Evolutionary conservation across 1,139 yeast genomes (phyloP).

Genomic region (Kodamaea fungicola): DNA sequence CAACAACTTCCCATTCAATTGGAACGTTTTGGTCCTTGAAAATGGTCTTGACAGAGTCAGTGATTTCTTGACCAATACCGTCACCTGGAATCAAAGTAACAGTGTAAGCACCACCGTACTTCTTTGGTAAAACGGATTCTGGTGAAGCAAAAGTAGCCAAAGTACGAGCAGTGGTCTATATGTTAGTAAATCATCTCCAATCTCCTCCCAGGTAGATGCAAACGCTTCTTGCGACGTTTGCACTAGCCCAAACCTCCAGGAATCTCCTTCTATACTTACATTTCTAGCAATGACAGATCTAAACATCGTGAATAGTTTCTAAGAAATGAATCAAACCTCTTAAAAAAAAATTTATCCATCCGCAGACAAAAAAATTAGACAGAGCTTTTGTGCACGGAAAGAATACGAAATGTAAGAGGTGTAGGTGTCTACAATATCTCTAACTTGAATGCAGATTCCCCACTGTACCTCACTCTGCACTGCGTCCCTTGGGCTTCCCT

Average conservation of each 20-base stretch:
- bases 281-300: slow-evolving; percentile 25
- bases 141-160: slow-evolving; percentile 52
- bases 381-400: neutral
- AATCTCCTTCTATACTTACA: slow-evolving; percentile 17
- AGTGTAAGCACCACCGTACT: slow-evolving; percentile 91
- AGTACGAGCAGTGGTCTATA: slow-evolving; percentile 36
- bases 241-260: no score
- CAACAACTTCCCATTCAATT: slow-evolving; percentile 90
- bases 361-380: slow-evolving; percentile 3
- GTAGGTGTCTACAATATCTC: no score
- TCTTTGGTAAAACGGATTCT: slow-evolving; percentile 74
- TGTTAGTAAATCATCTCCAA: slow-evolving; percentile 10
- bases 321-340: slow-evolving; percentile 7
- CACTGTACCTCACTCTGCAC: no score
- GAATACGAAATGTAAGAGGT: no score
- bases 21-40: slow-evolving; percentile 86
- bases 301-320: slow-evolving; percentile 17
- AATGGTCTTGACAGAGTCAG: slow-evolving; percentile 88
- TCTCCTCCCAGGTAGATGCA: no score
- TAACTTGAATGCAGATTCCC: no score
- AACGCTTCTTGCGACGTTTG: no score
- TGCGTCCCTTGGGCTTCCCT: neutral
- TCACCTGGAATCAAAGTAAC: slow-evolving; percentile 95
- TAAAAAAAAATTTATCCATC: slow-evolving; percentile 7
- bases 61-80: slow-evolving; percentile 96